Base-by-base conservation (phyloP, 1,284 basidiomycete species). In the Stygiomarasmius scandens region DNA sequence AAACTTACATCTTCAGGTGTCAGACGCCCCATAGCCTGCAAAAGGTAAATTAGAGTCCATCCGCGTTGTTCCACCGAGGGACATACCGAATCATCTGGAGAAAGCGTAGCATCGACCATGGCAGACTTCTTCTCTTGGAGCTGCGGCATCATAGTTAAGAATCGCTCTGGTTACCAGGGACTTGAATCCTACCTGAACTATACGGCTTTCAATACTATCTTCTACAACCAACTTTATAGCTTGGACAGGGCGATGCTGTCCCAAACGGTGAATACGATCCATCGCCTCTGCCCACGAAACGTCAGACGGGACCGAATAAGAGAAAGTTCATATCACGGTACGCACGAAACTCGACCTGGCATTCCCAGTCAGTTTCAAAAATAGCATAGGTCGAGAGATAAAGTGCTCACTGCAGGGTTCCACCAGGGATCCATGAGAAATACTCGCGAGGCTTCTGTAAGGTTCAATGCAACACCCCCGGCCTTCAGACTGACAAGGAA, bases 401-500 rank as follows among this genome's bases (percentile, higher is more conserved):
- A 16, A 41, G 56, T 59, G 69, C 79, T 63, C 61, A 84, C 90
- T 19, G 91, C 90, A 12, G 93, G 93, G 69, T 96, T 95, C 93
- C 94, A 95, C 92, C 90, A 93, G 64, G 87, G 91, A 69, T 91
- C 92, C 90, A 90, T 92, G 58, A 93, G 81, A 74, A 93, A 95
- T n/a, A 96, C 94, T 49, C 93, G 89, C 22, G 90, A 93, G 0
- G 95, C 95, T 71, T 96, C 95, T 0, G 94, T 96, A 66, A 98
- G 72, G 71, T 98, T 97, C 49, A 96, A 79, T 2, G 96, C 95
- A 1, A 97, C 95, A 72, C 96, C 96, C 46, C 96, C 96, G 0
- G 97, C 96, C 74, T 98, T 99, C 68, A 99, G 72, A 66, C 88
- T 90, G 64, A 99, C 95, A 36, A 99, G 83, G 80, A 99, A 99